Evolutionary conservation across 768 basidiomycete genomes (phyloP).

Genomic region (Mrakia gelida): DNA sequence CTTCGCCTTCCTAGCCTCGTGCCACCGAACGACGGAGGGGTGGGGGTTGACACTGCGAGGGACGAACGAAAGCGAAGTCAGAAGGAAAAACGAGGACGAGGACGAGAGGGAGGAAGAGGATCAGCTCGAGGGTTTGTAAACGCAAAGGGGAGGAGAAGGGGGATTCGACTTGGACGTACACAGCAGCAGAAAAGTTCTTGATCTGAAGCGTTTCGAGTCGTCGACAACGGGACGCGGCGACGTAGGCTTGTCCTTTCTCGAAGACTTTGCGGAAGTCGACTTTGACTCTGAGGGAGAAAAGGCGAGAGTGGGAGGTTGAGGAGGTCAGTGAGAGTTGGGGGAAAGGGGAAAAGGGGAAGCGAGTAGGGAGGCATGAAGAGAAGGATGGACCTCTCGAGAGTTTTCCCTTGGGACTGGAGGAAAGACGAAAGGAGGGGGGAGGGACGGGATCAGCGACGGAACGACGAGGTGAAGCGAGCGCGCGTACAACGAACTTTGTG

Average conservation of each 20-base stretch:
- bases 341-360: no score
- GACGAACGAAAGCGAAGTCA: no score
- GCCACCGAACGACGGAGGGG: no score
- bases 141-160: no score
- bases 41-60: no score
- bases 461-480: not conserved
- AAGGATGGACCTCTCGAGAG: not conserved
- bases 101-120: no score
- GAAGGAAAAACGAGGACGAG: no score
- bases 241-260: conserved; percentile 48
- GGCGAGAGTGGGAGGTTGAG: not conserved
- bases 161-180: no score
- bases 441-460: not conserved
- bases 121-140: no score
- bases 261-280: conserved; percentile 85
- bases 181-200: not conserved
- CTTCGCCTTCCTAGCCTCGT: no score
- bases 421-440: not conserved
- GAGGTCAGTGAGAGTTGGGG: not conserved
- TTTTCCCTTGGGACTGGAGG: conserved; percentile 1
- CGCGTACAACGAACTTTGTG: conserved; percentile 13
- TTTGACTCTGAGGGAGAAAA: conserved; percentile 58
- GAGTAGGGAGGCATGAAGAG: no score
- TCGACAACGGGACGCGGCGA: conserved; percentile 10
- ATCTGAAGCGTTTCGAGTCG: conserved; percentile 20